phyloP scores from a whole-genome alignment of 495 filamentous ascomycete genomes.

The Articulospora tetracladia region DNA sequence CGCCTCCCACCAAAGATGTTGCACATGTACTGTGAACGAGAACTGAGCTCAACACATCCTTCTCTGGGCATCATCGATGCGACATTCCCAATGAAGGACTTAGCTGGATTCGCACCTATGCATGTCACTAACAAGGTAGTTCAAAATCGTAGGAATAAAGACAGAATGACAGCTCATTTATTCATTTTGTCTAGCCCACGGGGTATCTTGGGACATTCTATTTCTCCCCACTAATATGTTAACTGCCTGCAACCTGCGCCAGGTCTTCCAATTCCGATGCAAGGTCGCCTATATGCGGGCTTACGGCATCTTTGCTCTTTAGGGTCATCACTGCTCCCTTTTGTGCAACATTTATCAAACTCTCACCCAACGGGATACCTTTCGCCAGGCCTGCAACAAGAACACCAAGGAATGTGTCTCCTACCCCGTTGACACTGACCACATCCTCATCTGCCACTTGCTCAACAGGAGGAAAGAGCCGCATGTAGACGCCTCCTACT shows the following conservation, averaged over 20 bases:
- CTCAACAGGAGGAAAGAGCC: conserved; percentile 67
- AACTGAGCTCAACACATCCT: no score
- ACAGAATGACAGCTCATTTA: no score
- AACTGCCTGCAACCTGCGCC: background rate
- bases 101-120: no score
- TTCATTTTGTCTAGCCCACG: no score
- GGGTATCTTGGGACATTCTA: no score
- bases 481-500: conserved; percentile 84
- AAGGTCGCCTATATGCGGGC: conserved; percentile 23
- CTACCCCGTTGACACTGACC: conserved; percentile 89
- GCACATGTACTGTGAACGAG: no score
- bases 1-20: no score
- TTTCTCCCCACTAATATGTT: no score
- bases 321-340: conserved; percentile 73
- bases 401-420: conserved; percentile 87
- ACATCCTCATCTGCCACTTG: conserved; percentile 53
- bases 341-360: conserved; percentile 48
- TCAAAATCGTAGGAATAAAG: no score
- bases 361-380: conserved; percentile 42
- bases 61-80: no score
- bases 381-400: conserved; percentile 61
- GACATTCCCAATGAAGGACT: no score
- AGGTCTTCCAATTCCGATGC: background rate
- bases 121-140: no score
- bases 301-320: conserved; percentile 69